Percentiles rank a stretch among this genome's conserved stretches.
Evolutionary conservation across 345 rosid species (phyloP).

Genomic region (Dipteronia sinensis): DNA sequence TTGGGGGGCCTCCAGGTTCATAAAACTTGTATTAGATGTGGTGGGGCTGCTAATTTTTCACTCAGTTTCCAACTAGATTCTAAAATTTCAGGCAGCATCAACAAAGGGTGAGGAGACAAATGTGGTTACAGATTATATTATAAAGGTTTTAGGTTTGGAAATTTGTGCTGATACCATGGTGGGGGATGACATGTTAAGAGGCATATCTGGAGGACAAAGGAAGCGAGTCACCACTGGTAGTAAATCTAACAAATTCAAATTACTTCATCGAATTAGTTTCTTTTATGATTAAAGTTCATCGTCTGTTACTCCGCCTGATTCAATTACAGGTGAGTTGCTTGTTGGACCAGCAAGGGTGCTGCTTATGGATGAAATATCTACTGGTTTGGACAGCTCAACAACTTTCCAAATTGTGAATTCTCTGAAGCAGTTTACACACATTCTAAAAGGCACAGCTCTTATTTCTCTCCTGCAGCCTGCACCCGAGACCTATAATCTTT

Average conservation of each 20-base stretch:
- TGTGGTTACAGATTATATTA: conserved; percentile 60
- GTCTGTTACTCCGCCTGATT: neutral
- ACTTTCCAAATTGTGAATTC: conserved; percentile 64
- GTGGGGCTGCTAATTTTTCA: neutral
- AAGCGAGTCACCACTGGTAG: conserved; percentile 78
- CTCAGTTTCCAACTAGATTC: conserved; percentile 1
- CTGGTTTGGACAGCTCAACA: conserved; percentile 80
- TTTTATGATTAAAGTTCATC: neutral
- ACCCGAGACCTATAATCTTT: conserved; percentile 73
- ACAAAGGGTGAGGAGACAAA: conserved; percentile 46
- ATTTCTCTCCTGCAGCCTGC: conserved; percentile 86
- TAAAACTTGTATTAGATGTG: neutral
- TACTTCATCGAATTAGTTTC: neutral
- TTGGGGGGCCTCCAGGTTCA: neutral
- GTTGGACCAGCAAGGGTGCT: conserved; percentile 66
- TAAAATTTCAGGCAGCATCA: conserved; percentile 48
- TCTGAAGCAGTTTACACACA: conserved; percentile 56
- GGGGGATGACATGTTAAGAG: conserved; percentile 63
- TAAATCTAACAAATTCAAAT: conserved; percentile 17
- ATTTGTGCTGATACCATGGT: conserved; percentile 63
- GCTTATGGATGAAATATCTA: conserved; percentile 79
- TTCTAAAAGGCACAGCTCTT: conserved; percentile 56
- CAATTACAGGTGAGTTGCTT: conserved; percentile 61
- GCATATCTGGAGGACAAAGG: conserved; percentile 72
- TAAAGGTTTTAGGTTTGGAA: conserved; percentile 67